These are phyloP conservation scores for Phytophthora rubi DNA, from an alignment of 352 stramenopile genomes.

Conservation along the genomic window DNA sequence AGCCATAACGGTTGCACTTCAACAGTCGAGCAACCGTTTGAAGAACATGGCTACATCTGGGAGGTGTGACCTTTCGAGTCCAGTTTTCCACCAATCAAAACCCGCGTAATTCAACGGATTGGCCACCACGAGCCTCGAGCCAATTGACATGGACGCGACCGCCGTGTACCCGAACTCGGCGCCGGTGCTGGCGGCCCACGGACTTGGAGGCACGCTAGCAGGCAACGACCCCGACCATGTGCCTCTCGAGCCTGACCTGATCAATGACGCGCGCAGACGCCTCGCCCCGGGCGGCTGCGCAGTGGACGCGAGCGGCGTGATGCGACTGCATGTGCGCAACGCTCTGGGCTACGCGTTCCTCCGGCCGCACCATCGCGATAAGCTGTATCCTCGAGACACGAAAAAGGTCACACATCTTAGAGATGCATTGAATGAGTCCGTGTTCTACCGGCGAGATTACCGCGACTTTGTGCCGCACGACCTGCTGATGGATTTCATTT, in stretches of 20 bases:
- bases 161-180: constrained; percentile 59
- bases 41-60: constrained; percentile 18
- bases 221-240: constrained; percentile 53
- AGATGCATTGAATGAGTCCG: constrained; percentile 9
- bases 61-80: constrained; percentile 21
- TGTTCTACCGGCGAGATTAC: constrained; percentile 48
- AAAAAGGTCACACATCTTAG: too few relatives aligned
- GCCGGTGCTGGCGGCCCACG: constrained; percentile 54
- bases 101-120: constrained; percentile 14
- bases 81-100: constrained; percentile 42
- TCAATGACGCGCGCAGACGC: constrained; percentile 61
- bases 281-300: constrained; percentile 34
- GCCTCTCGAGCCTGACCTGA: constrained; percentile 48
- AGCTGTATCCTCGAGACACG: constrained; percentile 18
- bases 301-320: constrained; percentile 55
- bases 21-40: background rate
- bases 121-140: constrained; percentile 9
- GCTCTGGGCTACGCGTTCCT: constrained; percentile 56
- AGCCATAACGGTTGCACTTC: constrained; percentile 25
- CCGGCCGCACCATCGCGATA: constrained; percentile 50
- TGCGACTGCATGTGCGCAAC: constrained; percentile 67
- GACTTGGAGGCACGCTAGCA: constrained; percentile 59
- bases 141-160: constrained; percentile 61
- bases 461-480: constrained; percentile 60
- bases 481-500: constrained; percentile 41